Evolutionary conservation across 2,329 filamentous ascomycete species (phyloP), one percentile per base, ranked within the genome.

Genomic region (Talaromyces sp.): DNA sequence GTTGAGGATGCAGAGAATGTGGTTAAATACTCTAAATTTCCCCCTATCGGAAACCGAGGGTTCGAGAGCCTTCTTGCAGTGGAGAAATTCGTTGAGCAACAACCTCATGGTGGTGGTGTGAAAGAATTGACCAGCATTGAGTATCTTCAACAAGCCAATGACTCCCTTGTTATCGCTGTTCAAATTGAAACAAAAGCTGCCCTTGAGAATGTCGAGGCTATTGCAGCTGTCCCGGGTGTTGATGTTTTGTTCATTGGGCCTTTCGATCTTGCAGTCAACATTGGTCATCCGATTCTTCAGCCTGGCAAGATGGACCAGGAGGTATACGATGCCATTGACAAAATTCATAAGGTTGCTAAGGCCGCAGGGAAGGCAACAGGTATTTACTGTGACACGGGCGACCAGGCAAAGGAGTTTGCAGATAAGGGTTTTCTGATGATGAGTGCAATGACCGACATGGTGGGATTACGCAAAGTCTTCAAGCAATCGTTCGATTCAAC

Each of bases 231-330:
- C 2, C 72, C 74, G 0, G 80, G 80, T 3, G 73, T 82, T 3
- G 79, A 82, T 52, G 76, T 78, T 17, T 64, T 82, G 1, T 73
- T 82, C 17, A 74, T 82, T 33, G 80, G 80, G 0, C 80, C 80
- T 2, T 80, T 78, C 64, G 80, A 82, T 62, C 67, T 82, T 9
- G 33, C 10, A 11, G 33, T 36, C 14, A 36, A n/a, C 14, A 36
- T 36, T n/a, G 33, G 33, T 36, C 42, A 45, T 32, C 42, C 42
- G 5, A 45, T 45, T 32, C 13, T 32, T 30, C 24, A 27, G 7
- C n/a, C n/a, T n/a, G 42, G 42, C 7, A 32, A 30, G 20, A 45
- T 45, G 42, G 42, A 45, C 19, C 16, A 45, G 32, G 20, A 17
- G 16, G 24, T 45, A 16, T 9, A 30, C 19, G 14, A 24, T 16